Evolutionary conservation across 2,329 filamentous ascomycete species (phyloP).

Genomic region (Claviceps citrina): DNA sequence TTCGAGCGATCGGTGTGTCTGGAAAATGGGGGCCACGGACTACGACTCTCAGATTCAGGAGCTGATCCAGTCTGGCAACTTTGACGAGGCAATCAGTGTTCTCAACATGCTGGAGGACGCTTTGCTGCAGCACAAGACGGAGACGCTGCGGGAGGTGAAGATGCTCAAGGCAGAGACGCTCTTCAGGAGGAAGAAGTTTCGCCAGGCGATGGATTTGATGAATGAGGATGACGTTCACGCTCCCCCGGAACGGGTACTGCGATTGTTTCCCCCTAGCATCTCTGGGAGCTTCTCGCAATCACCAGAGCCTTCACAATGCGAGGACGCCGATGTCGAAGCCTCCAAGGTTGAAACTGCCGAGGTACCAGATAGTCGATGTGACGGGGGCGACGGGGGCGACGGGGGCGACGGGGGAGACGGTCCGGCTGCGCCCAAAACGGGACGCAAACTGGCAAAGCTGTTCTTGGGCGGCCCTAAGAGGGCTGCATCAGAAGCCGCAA

Average conservation of each 20-base stretch:
- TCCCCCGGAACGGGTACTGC: constrained; percentile 75
- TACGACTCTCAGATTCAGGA: constrained; percentile 83
- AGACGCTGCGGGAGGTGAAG: constrained; percentile 69
- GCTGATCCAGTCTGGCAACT: constrained; percentile 54
- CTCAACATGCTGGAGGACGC: constrained; percentile 86
- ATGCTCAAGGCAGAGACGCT: constrained; percentile 79
- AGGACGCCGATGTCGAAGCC: constrained; percentile 27
- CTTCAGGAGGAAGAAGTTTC: constrained; percentile 71
- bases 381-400: constrained; percentile 10
- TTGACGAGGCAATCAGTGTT: constrained; percentile 86
- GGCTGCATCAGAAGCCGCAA: constrained; percentile 37
- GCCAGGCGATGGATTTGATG: constrained; percentile 78
- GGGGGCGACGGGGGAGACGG: constrained; percentile 12
- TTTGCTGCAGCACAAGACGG: constrained; percentile 65
- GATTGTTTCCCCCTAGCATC: constrained; percentile 68
- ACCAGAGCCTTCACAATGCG: constrained; percentile 21
- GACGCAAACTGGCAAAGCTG: constrained; percentile 37
- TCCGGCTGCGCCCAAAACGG: constrained; percentile 22
- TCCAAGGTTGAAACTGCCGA: constrained; percentile 16
- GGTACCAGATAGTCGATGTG: constrained; percentile 14
- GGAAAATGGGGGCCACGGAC: constrained; percentile 87
- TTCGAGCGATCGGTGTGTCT: constrained; percentile 77
- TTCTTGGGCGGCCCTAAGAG: constrained; percentile 34
- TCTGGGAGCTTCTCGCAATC: constrained; percentile 63
- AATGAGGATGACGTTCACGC: constrained; percentile 70